Evolutionary conservation across 2,329 filamentous ascomycete species (phyloP), one percentile per base, ranked within the genome.

Genomic region (Aaosphaeria pasadenensis): DNA sequence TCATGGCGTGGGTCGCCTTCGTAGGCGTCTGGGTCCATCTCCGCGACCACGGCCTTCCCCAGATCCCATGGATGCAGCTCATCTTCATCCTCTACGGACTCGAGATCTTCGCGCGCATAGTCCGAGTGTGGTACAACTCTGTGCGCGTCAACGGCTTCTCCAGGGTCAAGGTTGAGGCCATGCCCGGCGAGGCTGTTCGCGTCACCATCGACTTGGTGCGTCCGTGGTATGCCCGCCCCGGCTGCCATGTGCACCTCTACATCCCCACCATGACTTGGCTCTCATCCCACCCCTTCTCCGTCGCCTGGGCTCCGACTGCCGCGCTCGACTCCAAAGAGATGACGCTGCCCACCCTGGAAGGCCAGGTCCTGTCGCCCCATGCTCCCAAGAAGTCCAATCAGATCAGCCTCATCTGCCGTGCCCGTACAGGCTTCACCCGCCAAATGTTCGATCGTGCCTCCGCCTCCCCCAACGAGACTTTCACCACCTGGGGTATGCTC

Each of bases 1-100:
- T 88, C 35, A 74, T 95, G 44, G 90, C 86, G 36, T 70, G 86
- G 33, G 64, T 89, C 46, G 75, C 78, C 42, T 81, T 96, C 44
- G 76, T 82, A 48, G 86, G 85, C 60, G 84, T 91, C 6, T 94
- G 86, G 80, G 75, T 91, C 35, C 94, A 97, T 74, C 84, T 89
- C 60, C 77, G 82, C 40, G 75, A 88, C 7, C 82, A 89, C 30
- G 70, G 76, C 4, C 74, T 90, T 6, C 75, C 87, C 3, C 87
- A 92, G 63, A 76, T 88, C 41, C 78, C 84, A 1, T 95, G 88
- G 77, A 79, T 96, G 59, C 77, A 90, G 52, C 82, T 85, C 32
- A 80, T 91, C 49, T 77, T 95, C 55, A 63, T 80, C n/a, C 72
- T 96, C 38, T 99, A 91, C 91, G 78, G 80, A 35, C 71, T 78